Evolutionary conservation across 306 rosid genomes (phyloP), one percentile per base, ranked within the genome.

Genomic region (Vicia faba): DNA sequence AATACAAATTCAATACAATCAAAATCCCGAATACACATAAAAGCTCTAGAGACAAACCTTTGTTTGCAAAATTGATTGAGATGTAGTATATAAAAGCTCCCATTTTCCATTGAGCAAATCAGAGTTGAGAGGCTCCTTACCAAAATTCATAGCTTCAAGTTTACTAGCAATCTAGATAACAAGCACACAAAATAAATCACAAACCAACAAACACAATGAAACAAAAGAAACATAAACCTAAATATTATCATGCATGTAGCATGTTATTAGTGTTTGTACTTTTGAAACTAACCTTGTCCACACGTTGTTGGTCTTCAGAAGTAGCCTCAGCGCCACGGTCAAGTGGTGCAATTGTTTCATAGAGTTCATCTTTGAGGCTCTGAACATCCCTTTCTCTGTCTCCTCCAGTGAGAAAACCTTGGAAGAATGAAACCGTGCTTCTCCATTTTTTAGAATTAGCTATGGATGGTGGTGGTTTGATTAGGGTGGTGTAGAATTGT

Each of bases 11-110:
- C n/a, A n/a, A n/a, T n/a, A n/a, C n/a, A n/a, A n/a, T n/a, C 50
- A n/a, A 7, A n/a, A 13, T 6, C 10, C 19, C 6, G 10, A 45
- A 14, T 45, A 16, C 55, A 49, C 16, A 49, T 49, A 49, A 49
- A 16, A 49, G 5, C 2, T 51, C 4, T 51, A 10, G 8, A 50
- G 5, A 49, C 49, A 64, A 61, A 90, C 97, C 91, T 78, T 75
- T 46, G 86, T 82, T 75, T 89, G 92, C 68, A 89, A 77, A 82
- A 89, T 64, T 3, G 96, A 92, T 65, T 45, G 73, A 64, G 96
- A 92, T 48, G 96, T 92, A 13, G 98, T 92, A 73, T 89, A 92
- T 43, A 89, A 49, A 70, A 92, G 96, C 85, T 92, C 98, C 98
- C 98, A 92, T 81, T 89, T 92, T 23, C 98, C 98, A 64, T 87